Base-by-base conservation (phyloP, 2,329 filamentous ascomycete genomes). In the Anthostomella pinea region DNA sequence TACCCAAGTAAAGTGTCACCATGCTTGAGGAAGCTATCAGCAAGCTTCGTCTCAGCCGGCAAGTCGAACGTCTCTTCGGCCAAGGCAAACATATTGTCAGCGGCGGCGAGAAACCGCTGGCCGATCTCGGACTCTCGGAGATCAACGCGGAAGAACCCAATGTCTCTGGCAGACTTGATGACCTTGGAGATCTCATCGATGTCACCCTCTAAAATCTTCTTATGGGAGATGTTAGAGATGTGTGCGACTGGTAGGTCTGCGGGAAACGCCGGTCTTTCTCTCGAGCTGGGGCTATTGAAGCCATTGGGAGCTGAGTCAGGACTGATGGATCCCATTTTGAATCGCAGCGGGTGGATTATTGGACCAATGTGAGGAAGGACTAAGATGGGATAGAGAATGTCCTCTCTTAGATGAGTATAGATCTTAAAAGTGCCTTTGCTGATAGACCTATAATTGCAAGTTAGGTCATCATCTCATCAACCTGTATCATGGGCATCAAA, bases 131-230 rank as follows among this genome's bases (percentile, higher is more conserved):
- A 43, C 8, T 43, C 40, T 23, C 40, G 35, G 28, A 43, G 34
- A 30, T 43, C 40, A 13, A 43, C 37, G 4, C 40, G 36, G 29
- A 43, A 43, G 25, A 43, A 43, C 3, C 40, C 40, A 32, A 43
- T 39, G 11, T 39, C 33, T 22, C 40, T 33, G 6, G 28, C 36
- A 8, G 36, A 43, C 32, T 40, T 39, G 24, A 43, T 38, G 30
- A 41, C 30, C 26, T 34, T 41, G 25, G 30, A 6, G 21, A 38
- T 38, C 39, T 41, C 39, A 33, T 41, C 39, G 22, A 38, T 14
- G 18, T 41, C 35, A 4, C 34, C 34, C 1, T 41, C 39, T 33
- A 41, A 26, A 22, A 41, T 41, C 18, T 34, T 41, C 30, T 38
- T 30, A 16, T 41, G 39, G 16, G 39, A 41, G 25, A 41, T 41